phyloP scores from a whole-genome alignment of 768 basidiomycete species.

The Boletus eberwhitei region DNA sequence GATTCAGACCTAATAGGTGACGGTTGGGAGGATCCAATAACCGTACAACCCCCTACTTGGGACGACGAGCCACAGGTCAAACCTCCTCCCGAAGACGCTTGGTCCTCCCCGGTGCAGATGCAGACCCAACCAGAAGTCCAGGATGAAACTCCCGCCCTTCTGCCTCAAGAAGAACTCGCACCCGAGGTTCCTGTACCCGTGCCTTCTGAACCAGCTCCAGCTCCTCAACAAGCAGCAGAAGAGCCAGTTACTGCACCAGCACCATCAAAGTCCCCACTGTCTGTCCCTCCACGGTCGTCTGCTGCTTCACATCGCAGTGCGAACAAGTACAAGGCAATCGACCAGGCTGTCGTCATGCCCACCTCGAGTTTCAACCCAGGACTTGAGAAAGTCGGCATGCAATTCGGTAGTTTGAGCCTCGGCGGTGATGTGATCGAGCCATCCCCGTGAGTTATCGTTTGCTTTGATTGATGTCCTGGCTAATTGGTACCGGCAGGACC shows the following conservation, averaged over 20 bases:
- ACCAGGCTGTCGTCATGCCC: conserved; percentile 82
- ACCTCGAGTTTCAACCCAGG: conserved; percentile 53
- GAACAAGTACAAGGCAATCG: conserved; percentile 66
- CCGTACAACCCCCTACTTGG: conserved; percentile 64
- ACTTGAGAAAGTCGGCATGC: conserved; percentile 83
- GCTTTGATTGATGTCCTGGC: background rate
- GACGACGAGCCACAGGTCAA: conserved; percentile 60
- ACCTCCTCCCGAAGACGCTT: conserved; percentile 29
- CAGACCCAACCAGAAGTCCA: conserved; percentile 23
- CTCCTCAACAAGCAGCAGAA: conserved; percentile 17
- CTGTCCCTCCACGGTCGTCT: conserved; percentile 52
- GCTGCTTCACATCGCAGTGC: conserved; percentile 52
- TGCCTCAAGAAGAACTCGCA: conserved; percentile 35
- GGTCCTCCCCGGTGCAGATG: conserved; percentile 33
- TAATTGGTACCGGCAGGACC: conserved; percentile 22
- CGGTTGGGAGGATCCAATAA: conserved; percentile 74
- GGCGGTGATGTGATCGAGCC: conserved; percentile 64
- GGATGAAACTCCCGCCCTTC: conserved; percentile 15
- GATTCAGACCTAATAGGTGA: conserved; percentile 36
- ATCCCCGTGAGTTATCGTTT: conserved; percentile 40
- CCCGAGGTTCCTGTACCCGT: conserved; percentile 17
- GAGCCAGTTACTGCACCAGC: conserved; percentile 31
- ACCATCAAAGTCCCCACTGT: conserved; percentile 40
- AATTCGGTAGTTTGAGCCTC: conserved; percentile 81
- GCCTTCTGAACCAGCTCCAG: conserved; percentile 15